These are phyloP conservation scores for Monilinia fructigena DNA, from an alignment of 2,329 filamentous ascomycete species.

Conservation along the genomic window DNA sequence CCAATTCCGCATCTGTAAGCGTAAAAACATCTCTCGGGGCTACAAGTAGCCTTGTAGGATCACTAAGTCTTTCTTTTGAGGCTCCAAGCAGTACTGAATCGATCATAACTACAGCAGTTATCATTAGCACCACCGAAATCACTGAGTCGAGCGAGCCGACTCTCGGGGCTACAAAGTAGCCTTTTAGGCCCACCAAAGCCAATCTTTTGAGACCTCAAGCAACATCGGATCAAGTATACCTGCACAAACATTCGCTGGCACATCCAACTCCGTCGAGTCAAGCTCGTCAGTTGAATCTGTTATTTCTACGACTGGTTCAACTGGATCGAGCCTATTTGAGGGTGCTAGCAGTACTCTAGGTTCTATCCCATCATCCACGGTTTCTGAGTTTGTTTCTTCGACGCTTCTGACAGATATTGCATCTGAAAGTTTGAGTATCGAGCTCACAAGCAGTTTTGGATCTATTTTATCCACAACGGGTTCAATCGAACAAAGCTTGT, in stretches of 20 bases:
- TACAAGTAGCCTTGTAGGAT: not conserved
- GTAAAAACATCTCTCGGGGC: not conserved
- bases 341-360: not conserved
- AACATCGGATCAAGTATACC: not conserved
- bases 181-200: not conserved
- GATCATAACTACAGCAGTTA: not conserved
- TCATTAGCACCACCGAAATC: not conserved
- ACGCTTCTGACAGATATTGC: not conserved
- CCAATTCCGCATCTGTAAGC: not conserved
- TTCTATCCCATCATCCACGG: not conserved
- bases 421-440: not conserved
- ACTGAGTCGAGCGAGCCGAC: not conserved
- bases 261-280: not conserved
- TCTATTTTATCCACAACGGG: not conserved
- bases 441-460: not conserved
- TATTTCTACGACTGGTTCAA: slow-evolving; percentile 1
- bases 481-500: not conserved
- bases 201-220: not conserved
- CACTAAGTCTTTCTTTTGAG: not conserved
- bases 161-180: not conserved
- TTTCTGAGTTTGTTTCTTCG: not conserved
- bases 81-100: not conserved
- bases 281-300: not conserved
- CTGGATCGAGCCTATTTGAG: not conserved
- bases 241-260: not conserved